Percentiles rank a stretch among this genome's conserved stretches.
phyloP scores from a whole-genome alignment of 768 basidiomycete genomes.

The Roridomyces roridus region DNA sequence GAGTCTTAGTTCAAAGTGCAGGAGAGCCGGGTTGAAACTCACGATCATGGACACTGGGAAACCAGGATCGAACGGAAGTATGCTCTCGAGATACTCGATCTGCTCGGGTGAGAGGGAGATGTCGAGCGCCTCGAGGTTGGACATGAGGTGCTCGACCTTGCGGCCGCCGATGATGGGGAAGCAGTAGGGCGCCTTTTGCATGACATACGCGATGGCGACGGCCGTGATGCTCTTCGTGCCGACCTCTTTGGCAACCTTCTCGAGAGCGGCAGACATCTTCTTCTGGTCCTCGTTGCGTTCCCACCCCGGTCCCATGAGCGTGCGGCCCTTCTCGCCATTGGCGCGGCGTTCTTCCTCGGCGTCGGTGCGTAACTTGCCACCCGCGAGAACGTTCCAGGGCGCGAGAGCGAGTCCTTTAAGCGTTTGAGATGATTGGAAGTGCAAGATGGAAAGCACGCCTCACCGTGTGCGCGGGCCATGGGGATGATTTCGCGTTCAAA shows the following conservation, averaged over 20 bases:
- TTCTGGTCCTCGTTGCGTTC: slow-evolving; percentile 27
- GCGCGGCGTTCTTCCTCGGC: slow-evolving; percentile 33
- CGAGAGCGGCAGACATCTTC: slow-evolving; percentile 39
- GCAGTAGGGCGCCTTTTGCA: slow-evolving; percentile 40
- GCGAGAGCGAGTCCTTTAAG: slow-evolving; percentile 20
- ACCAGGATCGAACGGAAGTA: slow-evolving; percentile 17
- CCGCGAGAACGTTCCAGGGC: slow-evolving; percentile 8
- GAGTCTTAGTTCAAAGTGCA: no score
- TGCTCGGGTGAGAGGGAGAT: slow-evolving; percentile 46
- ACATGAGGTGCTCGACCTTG: slow-evolving; percentile 48
- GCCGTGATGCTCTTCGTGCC: slow-evolving; percentile 41
- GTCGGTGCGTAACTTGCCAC: slow-evolving; percentile 13
- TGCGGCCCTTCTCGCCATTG: slow-evolving; percentile 38
- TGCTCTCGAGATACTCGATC: slow-evolving; percentile 42
- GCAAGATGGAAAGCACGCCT: no score
- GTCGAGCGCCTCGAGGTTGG: slow-evolving; percentile 50
- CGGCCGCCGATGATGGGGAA: slow-evolving; percentile 46
- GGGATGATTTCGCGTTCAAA: slow-evolving; percentile 53
- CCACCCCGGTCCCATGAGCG: slow-evolving; percentile 19
- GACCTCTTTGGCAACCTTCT: slow-evolving; percentile 45
- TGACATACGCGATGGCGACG: slow-evolving; percentile 51
- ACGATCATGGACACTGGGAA: slow-evolving; percentile 6
- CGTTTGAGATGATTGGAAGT: neutral
- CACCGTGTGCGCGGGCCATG: slow-evolving; percentile 28
- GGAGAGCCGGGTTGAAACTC: slow-evolving; percentile 21